These are phyloP conservation scores for Teratosphaeria gauchensis DNA, from an alignment of 2,329 filamentous ascomycete genomes.

Conservation along the genomic window DNA sequence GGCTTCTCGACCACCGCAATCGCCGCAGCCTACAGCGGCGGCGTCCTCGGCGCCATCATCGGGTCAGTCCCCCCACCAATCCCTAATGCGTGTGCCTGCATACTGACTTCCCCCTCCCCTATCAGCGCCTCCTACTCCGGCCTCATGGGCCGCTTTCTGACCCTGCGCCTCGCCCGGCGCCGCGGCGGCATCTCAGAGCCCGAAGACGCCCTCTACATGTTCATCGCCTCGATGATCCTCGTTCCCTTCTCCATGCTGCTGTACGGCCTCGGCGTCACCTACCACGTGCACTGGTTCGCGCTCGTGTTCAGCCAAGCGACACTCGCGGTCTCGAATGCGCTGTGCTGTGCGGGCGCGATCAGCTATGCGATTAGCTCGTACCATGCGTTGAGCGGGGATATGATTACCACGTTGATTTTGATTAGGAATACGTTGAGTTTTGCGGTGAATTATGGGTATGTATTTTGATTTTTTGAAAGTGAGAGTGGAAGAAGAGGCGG, in stretches of 20 bases:
- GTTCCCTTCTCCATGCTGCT: constrained; percentile 37
- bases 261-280: constrained; percentile 42
- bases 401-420: constrained; percentile 37
- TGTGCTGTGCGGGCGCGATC: constrained; percentile 22
- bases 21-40: constrained; percentile 27
- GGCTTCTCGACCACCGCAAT: constrained; percentile 29
- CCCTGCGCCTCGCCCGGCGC: constrained; percentile 25
- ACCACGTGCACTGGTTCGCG: constrained; percentile 38
- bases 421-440: constrained; percentile 41
- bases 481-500: too few relatives aligned
- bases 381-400: constrained; percentile 34
- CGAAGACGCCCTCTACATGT: constrained; percentile 32
- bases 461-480: too few relatives aligned
- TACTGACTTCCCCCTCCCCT: too few relatives aligned
- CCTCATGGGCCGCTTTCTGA: constrained; percentile 9
- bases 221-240: constrained; percentile 31
- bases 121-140: constrained; percentile 26
- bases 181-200: constrained; percentile 32
- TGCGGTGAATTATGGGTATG: constrained; percentile 21
- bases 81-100: too few relatives aligned
- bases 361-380: constrained; percentile 38
- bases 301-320: constrained; percentile 30
- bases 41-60: constrained; percentile 27
- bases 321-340: constrained; percentile 16
- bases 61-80: constrained; percentile 13